Base-by-base conservation (phyloP, 306 rosid species). In the Lotus japonicus region DNA sequence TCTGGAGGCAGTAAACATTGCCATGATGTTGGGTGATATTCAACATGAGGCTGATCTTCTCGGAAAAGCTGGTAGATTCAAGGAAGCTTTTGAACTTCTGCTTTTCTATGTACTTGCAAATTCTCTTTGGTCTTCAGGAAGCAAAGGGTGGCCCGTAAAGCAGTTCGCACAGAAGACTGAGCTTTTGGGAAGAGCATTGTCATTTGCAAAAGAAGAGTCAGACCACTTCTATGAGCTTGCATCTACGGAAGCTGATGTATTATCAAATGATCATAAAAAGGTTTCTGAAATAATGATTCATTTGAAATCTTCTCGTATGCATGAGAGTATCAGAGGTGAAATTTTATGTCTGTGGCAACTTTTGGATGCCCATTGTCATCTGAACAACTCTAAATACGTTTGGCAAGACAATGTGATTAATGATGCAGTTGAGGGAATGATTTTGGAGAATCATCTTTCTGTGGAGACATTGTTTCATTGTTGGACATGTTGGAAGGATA, bases 401-500 rank as follows among this genome's bases (percentile, higher is more conserved):
- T 81, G 81, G 82, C 89, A 68, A 41, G 84, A 80, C 23, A 63
- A 74, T 39, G 1, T 77, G 58, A 56, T 71, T 23, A 31, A 18
- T 57, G 84, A 83, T 77, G 21, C 63, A 9, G 31, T 73, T 0
- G 87, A 82, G 33, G 64, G 57, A 11, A 16, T 48, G 66, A 63
- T 76, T 44, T 73, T 74, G 3, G 35, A 26, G 36, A 75, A 80
- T 50, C 80, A 61, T 66, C 69, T 76, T 17, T 88, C 97, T 7
- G 52, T 78, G 18, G 89, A 83, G 28, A 78, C 96, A 1, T 53
- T 88, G 39, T 78, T 83, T 58, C 75, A 76, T 83, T 86, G 81
- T 77, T 91, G 96, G 97, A 73, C 77, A 23, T 63, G 80, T 50
- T 91, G 96, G 92, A 91, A 77, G 80, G 86, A 81, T 31, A 77